These are phyloP conservation scores for Hyaloscypha bicolor DNA, from an alignment of 495 filamentous ascomycete genomes.

Conservation along the genomic window DNA sequence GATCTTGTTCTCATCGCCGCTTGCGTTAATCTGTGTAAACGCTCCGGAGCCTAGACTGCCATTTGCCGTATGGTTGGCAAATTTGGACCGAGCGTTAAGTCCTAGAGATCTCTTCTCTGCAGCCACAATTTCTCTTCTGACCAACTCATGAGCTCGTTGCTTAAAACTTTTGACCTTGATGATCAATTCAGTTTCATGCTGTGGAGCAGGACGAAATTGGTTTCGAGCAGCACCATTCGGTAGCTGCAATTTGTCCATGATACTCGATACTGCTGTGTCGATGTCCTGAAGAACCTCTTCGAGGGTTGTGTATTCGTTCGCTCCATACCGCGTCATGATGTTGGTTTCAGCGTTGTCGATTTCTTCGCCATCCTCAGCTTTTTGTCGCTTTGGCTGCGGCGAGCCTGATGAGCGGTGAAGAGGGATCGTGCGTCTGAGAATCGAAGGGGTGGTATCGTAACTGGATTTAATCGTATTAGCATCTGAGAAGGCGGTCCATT, in stretches of 20 bases:
- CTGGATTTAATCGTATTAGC: constrained; percentile 30
- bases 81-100: not conserved
- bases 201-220: constrained; percentile 22
- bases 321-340: constrained; percentile 48
- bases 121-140: constrained; percentile 45
- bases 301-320: constrained; percentile 44
- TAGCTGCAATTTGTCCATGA: constrained; percentile 38
- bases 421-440: constrained; percentile 49
- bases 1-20: constrained; percentile 47
- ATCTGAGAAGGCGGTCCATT: constrained; percentile 4
- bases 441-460: constrained; percentile 42
- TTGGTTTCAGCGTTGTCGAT: constrained; percentile 16
- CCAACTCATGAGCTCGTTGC: constrained; percentile 31
- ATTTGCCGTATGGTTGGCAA: constrained; percentile 18
- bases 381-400: constrained; percentile 33
- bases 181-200: constrained; percentile 20
- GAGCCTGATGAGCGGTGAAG: constrained; percentile 26
- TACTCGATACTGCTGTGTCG: constrained; percentile 39
- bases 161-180: constrained; percentile 29
- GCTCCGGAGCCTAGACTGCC: constrained; percentile 19
- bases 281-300: constrained; percentile 51
- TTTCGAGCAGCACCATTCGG: constrained; percentile 24
- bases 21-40: constrained; percentile 30
- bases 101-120: constrained; percentile 42
- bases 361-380: constrained; percentile 27